Evolutionary conservation across 2,329 filamentous ascomycete species (phyloP).

Genomic region (Zymoseptoria pseudotritici): DNA sequence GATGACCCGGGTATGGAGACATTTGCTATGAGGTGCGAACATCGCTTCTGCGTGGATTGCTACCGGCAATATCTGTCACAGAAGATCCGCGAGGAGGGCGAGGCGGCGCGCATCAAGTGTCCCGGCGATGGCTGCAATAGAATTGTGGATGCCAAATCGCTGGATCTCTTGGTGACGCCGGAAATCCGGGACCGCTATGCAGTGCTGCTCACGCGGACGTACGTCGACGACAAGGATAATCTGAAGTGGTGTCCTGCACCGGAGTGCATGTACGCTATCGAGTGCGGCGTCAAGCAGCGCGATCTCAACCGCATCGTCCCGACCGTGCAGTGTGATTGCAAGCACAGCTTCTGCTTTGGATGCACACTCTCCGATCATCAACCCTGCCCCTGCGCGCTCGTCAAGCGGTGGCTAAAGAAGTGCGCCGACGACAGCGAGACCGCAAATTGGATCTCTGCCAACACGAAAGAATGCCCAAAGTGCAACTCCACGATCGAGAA

Average conservation of each 20-base stretch:
- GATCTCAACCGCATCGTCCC: slow-evolving; percentile 80
- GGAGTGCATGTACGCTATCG: slow-evolving; percentile 89
- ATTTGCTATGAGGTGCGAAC: slow-evolving; percentile 91
- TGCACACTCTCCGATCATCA: slow-evolving; percentile 87
- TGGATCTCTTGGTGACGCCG: slow-evolving; percentile 63
- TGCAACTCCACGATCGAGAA: slow-evolving; percentile 98
- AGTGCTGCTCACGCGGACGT: slow-evolving; percentile 81
- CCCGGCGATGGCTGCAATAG: slow-evolving; percentile 79
- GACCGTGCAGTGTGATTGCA: slow-evolving; percentile 78
- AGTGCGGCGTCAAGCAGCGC: slow-evolving; percentile 81
- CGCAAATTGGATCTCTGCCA: slow-evolving; percentile 98
- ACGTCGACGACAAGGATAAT: slow-evolving; percentile 92
- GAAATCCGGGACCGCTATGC: slow-evolving; percentile 62
- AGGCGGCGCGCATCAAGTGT: slow-evolving; percentile 90
- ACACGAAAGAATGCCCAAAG: slow-evolving; percentile 95
- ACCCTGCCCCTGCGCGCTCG: slow-evolving; percentile 80
- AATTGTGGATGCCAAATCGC: slow-evolving; percentile 82
- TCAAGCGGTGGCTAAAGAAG: slow-evolving; percentile 96
- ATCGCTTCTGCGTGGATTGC: slow-evolving; percentile 88
- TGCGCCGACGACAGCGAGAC: slow-evolving; percentile 98
- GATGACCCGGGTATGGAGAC: slow-evolving; percentile 69
- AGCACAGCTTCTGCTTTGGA: slow-evolving; percentile 89
- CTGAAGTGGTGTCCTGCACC: slow-evolving; percentile 97
- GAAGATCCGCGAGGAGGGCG: slow-evolving; percentile 92
- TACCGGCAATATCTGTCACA: slow-evolving; percentile 85